Evolutionary conservation across 768 basidiomycete species (phyloP).

Genomic region (Trametes elegans): DNA sequence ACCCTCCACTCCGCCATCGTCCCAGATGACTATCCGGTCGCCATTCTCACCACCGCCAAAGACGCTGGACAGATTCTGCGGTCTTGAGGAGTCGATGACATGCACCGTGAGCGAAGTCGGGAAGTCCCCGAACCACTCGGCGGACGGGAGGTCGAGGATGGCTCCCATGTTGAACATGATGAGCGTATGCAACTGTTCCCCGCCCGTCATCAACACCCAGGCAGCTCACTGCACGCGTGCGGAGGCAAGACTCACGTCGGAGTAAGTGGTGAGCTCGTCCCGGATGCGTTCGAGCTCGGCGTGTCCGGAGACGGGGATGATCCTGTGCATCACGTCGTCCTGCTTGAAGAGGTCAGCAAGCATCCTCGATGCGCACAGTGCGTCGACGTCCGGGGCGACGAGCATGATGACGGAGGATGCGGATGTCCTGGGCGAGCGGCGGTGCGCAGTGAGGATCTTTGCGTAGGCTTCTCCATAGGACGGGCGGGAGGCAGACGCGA

Average conservation of each 20-base stretch:
- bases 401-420: conserved; percentile 84
- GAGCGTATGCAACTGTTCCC: conserved; percentile 74
- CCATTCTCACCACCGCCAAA: conserved; percentile 69
- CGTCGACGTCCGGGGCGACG: conserved; percentile 89
- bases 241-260: conserved; percentile 50
- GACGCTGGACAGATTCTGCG: conserved; percentile 83
- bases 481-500: conserved; percentile 51
- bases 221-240: not conserved
- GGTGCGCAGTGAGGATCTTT: conserved; percentile 66
- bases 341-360: conserved; percentile 86
- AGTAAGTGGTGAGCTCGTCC: conserved; percentile 61
- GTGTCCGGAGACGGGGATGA: conserved; percentile 87
- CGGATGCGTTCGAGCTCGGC: conserved; percentile 66
- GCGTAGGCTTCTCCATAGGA: conserved; percentile 76
- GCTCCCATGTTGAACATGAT: conserved; percentile 92
- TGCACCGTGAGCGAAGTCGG: conserved; percentile 66
- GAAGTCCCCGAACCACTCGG: conserved; percentile 77
- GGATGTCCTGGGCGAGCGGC: conserved; percentile 71
- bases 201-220: not conserved
- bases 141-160: conserved; percentile 75
- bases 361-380: conserved; percentile 88
- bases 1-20: conserved; percentile 77
- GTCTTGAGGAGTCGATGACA: conserved; percentile 92
- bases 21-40: conserved; percentile 86
- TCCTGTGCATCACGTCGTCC: conserved; percentile 89